Evolutionary conservation across 345 rosid genomes (phyloP).

Genomic region (Populus tremula): DNA sequence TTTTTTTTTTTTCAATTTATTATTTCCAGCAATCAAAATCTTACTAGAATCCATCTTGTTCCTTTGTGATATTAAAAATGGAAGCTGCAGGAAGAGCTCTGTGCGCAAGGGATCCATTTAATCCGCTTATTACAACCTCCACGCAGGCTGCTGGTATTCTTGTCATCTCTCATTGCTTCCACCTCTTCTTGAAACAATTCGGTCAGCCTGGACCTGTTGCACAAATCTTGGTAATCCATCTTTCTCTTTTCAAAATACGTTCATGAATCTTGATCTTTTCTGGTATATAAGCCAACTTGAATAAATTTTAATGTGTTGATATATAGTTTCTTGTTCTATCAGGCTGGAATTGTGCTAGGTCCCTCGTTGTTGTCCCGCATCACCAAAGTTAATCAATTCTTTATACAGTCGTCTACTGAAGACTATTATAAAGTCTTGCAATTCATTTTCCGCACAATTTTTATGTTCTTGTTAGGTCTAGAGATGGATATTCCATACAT

Average conservation of each 20-base stretch:
- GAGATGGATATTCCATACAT: conserved; percentile 59
- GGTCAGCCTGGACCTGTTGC: conserved; percentile 90
- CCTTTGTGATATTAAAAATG: conserved; percentile 12
- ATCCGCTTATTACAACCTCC: conserved; percentile 60
- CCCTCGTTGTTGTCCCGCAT: conserved; percentile 62
- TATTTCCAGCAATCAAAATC: too few species aligned
- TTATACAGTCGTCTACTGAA: conserved; percentile 52
- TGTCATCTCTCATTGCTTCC: conserved; percentile 77
- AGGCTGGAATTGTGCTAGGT: conserved; percentile 81
- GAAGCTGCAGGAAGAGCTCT: conserved; percentile 24
- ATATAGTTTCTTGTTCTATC: conserved; percentile 2
- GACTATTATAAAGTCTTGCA: conserved; percentile 48
- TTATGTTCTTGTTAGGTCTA: conserved; percentile 78
- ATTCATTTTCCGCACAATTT: conserved; percentile 50
- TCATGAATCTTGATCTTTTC: too few species aligned
- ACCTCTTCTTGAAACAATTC: conserved; percentile 62
- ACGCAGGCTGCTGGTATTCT: conserved; percentile 72
- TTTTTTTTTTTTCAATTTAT: too few species aligned
- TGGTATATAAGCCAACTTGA: too few species aligned
- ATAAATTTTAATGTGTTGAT: too few species aligned
- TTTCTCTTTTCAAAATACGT: too few species aligned
- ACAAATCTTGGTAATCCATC: conserved; percentile 55
- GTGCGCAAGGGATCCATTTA: conserved; percentile 46
- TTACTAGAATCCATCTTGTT: too few species aligned
- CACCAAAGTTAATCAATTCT: conserved; percentile 29